Base-by-base conservation (phyloP, 2,329 filamentous ascomycete genomes). In the Xylariaceae sp. region DNA sequence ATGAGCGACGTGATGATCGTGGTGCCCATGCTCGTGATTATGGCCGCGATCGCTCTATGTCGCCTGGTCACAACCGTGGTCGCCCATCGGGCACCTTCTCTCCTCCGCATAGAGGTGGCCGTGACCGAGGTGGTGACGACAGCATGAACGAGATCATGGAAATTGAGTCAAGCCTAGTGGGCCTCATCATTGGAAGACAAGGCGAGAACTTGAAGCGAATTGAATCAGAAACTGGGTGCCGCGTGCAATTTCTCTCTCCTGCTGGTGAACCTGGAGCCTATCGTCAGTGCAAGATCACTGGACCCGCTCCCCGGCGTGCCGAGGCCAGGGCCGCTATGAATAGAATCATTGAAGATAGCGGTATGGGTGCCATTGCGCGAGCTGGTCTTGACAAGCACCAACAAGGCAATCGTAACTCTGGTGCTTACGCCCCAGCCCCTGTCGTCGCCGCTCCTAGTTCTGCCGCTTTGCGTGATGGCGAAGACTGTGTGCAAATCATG, bases 401-500 rank as follows among this genome's bases (percentile, higher is more conserved):
- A 22, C 67, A 71, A 48, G 57, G 55, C 7, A 61, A 60, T 20
- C 47, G 56, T 45, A 65, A 45, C 25, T 11, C 39, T 4, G 20
- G 21, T 36, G 25, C 19, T 29, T 55, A 57, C 29, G 58, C 52
- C 12, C 64, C 64, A 7, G 56, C 65, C n/a, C 48, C 43, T 16
- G 50, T 45, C 32, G 41, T 54, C 14, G 53, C 44, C 17, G 46
- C 50, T 19, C 47, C 45, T 20, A 48, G 33, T 37, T 47, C 47
- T 36, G 70, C 75, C 41, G 75, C 78, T 35, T 72, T 87, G 48
- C 81, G 85, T 50, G 87, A 92, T 48, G 87, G 85, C 48, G 90
- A 95, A 65, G 86, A 92, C 57, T 88, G 83, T 61, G 83, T 90
- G 63, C 88, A 95, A 67, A 94, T 95, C 59, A 93, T 95, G 87